These are phyloP conservation scores for Pestalotiopsis sp. DNA, from an alignment of 2,329 filamentous ascomycete genomes.

Conservation along the genomic window DNA sequence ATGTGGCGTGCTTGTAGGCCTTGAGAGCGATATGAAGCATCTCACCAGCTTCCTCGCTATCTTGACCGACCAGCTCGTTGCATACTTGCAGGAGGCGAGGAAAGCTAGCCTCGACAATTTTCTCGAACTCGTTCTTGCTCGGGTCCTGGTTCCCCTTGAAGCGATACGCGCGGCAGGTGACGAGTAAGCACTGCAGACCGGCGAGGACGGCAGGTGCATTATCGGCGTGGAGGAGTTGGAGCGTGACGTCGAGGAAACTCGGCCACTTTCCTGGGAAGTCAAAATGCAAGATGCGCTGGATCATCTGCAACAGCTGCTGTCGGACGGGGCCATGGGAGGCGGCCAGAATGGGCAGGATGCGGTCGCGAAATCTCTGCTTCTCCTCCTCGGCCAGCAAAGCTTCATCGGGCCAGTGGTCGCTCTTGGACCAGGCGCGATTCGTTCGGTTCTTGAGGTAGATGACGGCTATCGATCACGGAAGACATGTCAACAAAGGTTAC, in stretches of 20 bases:
- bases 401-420: conserved; percentile 73
- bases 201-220: conserved; percentile 87
- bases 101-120: conserved; percentile 90
- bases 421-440: conserved; percentile 84
- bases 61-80: conserved; percentile 85
- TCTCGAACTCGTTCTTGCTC: conserved; percentile 82
- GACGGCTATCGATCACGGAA: conserved; percentile 63
- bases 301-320: conserved; percentile 88
- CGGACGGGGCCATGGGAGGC: conserved; percentile 79
- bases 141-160: conserved; percentile 84
- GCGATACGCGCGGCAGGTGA: conserved; percentile 92
- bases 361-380: conserved; percentile 83
- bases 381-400: conserved; percentile 84
- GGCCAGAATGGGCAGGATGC: conserved; percentile 86
- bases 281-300: conserved; percentile 94
- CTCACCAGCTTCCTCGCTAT: conserved; percentile 91
- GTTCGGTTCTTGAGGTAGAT: conserved; percentile 99
- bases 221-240: conserved; percentile 85
- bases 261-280: conserved; percentile 97
- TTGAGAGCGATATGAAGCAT: conserved; percentile 96
- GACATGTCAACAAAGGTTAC: conserved; percentile 14
- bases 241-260: conserved; percentile 88
- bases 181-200: conserved; percentile 89
- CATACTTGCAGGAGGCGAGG: conserved; percentile 85
- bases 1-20: conserved; percentile 97